Percentiles rank a stretch among this genome's conserved stretches.
These are phyloP conservation scores for Sporothrix schenckii DNA, from an alignment of 2,329 filamentous ascomycete species.

Conservation along the genomic window DNA sequence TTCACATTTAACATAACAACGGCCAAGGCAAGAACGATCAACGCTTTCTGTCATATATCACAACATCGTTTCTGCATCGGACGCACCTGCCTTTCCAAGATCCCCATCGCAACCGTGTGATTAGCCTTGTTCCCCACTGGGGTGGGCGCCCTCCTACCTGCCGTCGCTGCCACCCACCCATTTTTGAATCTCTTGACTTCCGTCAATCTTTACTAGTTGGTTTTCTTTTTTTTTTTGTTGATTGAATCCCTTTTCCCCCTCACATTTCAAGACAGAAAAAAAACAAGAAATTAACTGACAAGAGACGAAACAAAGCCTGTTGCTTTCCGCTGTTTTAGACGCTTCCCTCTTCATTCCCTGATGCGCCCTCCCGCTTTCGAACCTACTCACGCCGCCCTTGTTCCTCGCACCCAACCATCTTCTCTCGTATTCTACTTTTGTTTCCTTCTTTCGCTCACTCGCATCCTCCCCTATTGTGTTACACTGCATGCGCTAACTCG, in stretches of 20 bases:
- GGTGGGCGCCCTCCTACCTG: neutral
- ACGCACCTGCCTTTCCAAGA: conserved; percentile 11
- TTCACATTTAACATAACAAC: neutral
- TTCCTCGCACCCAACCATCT: conserved; percentile 11
- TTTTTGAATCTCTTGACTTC: neutral
- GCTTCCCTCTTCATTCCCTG: neutral
- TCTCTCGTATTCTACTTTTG: conserved; percentile 15
- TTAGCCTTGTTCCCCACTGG: neutral
- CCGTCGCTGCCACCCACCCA: neutral
- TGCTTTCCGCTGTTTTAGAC: neutral
- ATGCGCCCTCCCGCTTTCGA: conserved; percentile 5
- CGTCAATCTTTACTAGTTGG: neutral
- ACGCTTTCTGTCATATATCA: conserved; percentile 13
- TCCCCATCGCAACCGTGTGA: conserved; percentile 4
- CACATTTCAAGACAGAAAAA: too few relatives aligned
- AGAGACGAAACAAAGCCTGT: too few relatives aligned
- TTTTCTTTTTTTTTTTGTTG: neutral
- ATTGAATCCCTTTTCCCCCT: neutral
- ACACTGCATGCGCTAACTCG: conserved; percentile 24
- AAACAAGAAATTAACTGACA: too few relatives aligned
- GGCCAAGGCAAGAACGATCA: neutral
- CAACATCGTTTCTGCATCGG: neutral
- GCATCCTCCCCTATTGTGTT: conserved; percentile 12
- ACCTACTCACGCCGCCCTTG: neutral
- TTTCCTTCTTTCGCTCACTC: neutral